Conservation (phyloP, 805 yeast species). For the Nakazawaea ernobii region DNA sequence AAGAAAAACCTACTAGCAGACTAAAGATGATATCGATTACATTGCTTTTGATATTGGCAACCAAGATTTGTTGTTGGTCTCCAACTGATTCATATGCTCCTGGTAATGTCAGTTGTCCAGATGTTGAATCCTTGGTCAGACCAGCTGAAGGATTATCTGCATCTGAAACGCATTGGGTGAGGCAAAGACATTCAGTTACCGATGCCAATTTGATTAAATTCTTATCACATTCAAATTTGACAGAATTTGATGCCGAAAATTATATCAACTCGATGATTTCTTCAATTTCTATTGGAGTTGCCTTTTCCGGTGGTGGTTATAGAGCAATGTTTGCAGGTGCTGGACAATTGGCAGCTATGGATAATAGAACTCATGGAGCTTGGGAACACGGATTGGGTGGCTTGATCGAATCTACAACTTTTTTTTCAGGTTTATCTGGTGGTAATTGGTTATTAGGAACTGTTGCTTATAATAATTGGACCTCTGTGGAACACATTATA, state of each 20-base stretch:
- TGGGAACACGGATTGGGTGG: conserved; percentile 38
- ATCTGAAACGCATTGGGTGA: conserved; percentile 48
- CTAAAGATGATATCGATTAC: no score
- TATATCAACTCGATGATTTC: conserved; percentile 32
- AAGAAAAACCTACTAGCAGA: no score
- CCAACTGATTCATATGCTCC: conserved; percentile 60
- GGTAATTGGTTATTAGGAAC: conserved; percentile 67
- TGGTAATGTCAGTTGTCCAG: conserved; percentile 49
- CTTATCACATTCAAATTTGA: conserved; percentile 37
- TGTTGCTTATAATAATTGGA: conserved; percentile 33
- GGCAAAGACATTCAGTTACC: conserved; percentile 38
- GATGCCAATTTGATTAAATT: conserved; percentile 38
- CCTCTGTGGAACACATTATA: conserved; percentile 21
- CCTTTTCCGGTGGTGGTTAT: conserved; percentile 48
- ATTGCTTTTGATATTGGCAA: not conserved
- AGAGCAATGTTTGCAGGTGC: conserved; percentile 57
- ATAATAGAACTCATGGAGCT: conserved; percentile 35
- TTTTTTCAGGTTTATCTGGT: conserved; percentile 64
- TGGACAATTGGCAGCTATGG: conserved; percentile 49
- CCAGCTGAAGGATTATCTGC: conserved; percentile 39
- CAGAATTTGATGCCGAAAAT: conserved; percentile 38
- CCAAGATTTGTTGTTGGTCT: conserved; percentile 31
- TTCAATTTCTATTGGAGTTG: conserved; percentile 36
- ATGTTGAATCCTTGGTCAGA: conserved; percentile 23
- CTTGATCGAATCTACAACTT: conserved; percentile 45